A percentile compares a stretch with the other conserved stretches of the same genome.
Evolutionary conservation across 2,329 filamentous ascomycete species (phyloP).

Genomic region (Ilyonectria robusta): DNA sequence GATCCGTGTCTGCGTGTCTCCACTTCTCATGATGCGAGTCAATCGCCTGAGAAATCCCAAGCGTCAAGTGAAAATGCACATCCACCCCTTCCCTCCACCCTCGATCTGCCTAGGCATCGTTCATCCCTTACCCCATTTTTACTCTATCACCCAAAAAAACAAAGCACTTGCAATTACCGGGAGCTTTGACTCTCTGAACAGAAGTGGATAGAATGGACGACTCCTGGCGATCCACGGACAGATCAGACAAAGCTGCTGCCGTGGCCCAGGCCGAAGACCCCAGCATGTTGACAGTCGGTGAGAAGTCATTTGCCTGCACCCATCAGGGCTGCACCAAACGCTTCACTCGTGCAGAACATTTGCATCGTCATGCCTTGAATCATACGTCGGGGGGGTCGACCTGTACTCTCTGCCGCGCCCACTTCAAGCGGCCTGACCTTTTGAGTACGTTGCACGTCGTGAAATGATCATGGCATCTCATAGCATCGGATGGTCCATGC

Average conservation of each 20-base stretch:
- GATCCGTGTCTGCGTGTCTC: not conserved
- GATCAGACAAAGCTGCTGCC: constrained; percentile 16
- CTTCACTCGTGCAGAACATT: constrained; percentile 71
- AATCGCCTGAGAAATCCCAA: not conserved
- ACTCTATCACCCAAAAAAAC: constrained; percentile 7
- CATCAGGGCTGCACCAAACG: constrained; percentile 64
- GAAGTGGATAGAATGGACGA: constrained; percentile 29
- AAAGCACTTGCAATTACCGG: not conserved
- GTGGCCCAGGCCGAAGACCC: constrained; percentile 14
- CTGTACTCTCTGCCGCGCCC: constrained; percentile 71
- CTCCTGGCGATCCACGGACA: constrained; percentile 13
- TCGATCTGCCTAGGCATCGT: not conserved
- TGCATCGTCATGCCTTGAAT: constrained; percentile 71
- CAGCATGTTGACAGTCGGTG: constrained; percentile 26
- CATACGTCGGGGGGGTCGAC: constrained; percentile 68
- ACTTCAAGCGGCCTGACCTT: constrained; percentile 73
- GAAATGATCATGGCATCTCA: not conserved
- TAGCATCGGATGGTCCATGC: not conserved
- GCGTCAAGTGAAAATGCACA: constrained; percentile 4
- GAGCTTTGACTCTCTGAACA: constrained; percentile 14
- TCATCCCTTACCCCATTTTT: constrained; percentile 21
- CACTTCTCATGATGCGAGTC: not conserved
- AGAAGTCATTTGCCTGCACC: constrained; percentile 53
- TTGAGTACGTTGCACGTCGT: constrained; percentile 39
- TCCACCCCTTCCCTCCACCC: constrained; percentile 6